A percentile compares a stretch with the other conserved stretches of the same genome.
phyloP scores from a whole-genome alignment of 805 yeast species.

The Kuraishia floccosa region DNA sequence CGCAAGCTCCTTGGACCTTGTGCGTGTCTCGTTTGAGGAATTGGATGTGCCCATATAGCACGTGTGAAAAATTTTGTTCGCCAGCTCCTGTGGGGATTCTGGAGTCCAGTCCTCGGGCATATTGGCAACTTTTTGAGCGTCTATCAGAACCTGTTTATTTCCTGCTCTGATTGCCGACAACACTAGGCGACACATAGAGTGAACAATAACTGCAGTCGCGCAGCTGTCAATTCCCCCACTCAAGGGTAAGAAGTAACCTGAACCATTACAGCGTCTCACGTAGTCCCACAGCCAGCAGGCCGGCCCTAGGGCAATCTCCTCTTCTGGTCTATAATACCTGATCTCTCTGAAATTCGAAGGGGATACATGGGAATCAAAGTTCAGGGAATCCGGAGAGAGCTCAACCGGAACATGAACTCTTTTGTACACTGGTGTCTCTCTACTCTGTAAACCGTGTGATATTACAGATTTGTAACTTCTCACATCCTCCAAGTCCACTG shows the following conservation, averaged over 20 bases:
- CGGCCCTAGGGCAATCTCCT: conserved; percentile 96
- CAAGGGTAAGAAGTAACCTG: conserved; percentile 87
- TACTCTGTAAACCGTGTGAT: conserved; percentile 68
- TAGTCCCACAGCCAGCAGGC: conserved; percentile 99
- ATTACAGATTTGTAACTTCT: conserved; percentile 64
- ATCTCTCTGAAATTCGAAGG: conserved; percentile 46
- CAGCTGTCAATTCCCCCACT: conserved; percentile 98
- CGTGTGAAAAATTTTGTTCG: conserved; percentile 71
- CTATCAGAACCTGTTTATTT: conserved; percentile 64
- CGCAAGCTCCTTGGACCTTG: conserved; percentile 72
- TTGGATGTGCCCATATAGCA: conserved; percentile 94
- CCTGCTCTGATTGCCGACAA: conserved; percentile 58
- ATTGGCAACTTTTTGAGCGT: conserved; percentile 60
- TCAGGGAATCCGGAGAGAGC: conserved; percentile 45
- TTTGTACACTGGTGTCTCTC: conserved; percentile 29
- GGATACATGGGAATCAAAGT: conserved; percentile 47
- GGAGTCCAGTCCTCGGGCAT: conserved; percentile 54
- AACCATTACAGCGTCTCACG: conserved; percentile 78
- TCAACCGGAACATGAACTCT: conserved; percentile 54
- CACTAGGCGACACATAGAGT: conserved; percentile 87
- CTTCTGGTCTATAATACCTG: conserved; percentile 74
- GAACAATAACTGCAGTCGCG: conserved; percentile 91
- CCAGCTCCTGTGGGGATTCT: conserved; percentile 60
- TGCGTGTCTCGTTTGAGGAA: conserved; percentile 79
- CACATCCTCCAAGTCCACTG: conserved; percentile 87